Evolutionary conservation across 2,329 filamentous ascomycete species (phyloP), one percentile per base, ranked within the genome.

Genomic region (Colletotrichum musicola): DNA sequence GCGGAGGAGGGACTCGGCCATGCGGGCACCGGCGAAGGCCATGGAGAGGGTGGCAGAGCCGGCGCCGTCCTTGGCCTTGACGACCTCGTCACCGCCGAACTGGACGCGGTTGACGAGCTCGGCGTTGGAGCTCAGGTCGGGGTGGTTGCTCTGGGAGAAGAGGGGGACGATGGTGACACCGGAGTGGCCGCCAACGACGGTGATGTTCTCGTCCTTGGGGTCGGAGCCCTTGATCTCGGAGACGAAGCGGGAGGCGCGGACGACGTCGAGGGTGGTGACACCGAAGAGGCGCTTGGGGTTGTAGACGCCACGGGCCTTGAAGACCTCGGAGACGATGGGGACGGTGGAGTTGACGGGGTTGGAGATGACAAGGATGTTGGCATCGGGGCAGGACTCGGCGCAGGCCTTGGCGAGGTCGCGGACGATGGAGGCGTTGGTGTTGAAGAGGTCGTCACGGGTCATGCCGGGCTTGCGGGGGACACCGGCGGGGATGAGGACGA

Each of bases 271-370:
- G 79, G 96, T 98, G 85, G 96, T 99, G 81, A 99, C 96, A 88
- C 96, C 96, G 86, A 99, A 99, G 77, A 99, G 93, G 80, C 93
- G 93, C 92, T 97, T 97, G 83, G 96, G 95, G 91, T 99, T 95
- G 92, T 98, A 99, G 86, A 98, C 95, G 75, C 94, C 94, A 77
- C 86, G 88, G 82, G 89, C 85, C 92, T 98, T 98, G 93, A 95
- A 97, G 81, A 98, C 91, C 90, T 98, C 96, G 81, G 94, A 92
- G 81, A 91, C 92, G 85, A 99, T 99, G 81, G 96, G 96, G 78
- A 99, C 96, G 80, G 96, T 99, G 77, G 94, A 98, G 94, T 99
- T 99, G 86, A 99, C 95, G 72, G 96, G 96, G 91, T 99, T 99
- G 84, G 95, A 90, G 86, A 99, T 99, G 88, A 99, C 90, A 81